Evolutionary conservation across 306 rosid genomes (phyloP).

Genomic region (Castanea crenata): DNA sequence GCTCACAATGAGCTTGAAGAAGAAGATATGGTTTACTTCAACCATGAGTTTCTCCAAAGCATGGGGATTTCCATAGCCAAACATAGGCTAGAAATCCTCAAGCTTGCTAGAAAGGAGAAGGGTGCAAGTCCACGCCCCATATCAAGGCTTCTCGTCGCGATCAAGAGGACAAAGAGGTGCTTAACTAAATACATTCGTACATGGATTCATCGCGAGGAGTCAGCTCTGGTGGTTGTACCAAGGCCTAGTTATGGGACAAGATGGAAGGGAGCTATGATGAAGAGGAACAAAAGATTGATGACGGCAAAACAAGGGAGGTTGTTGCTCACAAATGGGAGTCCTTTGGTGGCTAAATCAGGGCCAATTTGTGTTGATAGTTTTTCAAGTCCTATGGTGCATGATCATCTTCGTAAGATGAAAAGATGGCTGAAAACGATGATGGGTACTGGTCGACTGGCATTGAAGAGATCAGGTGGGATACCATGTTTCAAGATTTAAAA

Average conservation of each 20-base stretch:
- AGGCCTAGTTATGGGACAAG: constrained; percentile 46
- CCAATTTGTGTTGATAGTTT: constrained; percentile 34
- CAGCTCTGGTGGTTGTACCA: constrained; percentile 76
- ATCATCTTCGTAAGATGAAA: constrained; percentile 44
- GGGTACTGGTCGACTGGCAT: constrained; percentile 70
- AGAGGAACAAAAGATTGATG: constrained; percentile 51
- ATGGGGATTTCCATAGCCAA: constrained; percentile 97
- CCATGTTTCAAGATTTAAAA: constrained; percentile 86
- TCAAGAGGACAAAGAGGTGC: constrained; percentile 66
- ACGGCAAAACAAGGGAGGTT: constrained; percentile 48
- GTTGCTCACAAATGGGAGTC: constrained; percentile 58
- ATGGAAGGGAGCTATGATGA: constrained; percentile 52
- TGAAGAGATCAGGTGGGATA: constrained; percentile 90
- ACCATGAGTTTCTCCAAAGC: constrained; percentile 95
- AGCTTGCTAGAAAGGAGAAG: constrained; percentile 58
- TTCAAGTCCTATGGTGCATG: constrained; percentile 56
- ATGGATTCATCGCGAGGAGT: constrained; percentile 34
- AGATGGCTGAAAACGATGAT: constrained; percentile 32
- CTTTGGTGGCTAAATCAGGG: constrained; percentile 29
- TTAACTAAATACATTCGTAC: constrained; percentile 44
- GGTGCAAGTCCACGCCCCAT: constrained; percentile 38
- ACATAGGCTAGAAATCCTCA: constrained; percentile 89
- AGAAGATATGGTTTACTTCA: constrained; percentile 77
- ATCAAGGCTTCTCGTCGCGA: constrained; percentile 52
- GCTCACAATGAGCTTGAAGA: constrained; percentile 88